Evolutionary conservation across 2,329 filamentous ascomycete species (phyloP).

Genomic region (Purpureocillium lavendulum): DNA sequence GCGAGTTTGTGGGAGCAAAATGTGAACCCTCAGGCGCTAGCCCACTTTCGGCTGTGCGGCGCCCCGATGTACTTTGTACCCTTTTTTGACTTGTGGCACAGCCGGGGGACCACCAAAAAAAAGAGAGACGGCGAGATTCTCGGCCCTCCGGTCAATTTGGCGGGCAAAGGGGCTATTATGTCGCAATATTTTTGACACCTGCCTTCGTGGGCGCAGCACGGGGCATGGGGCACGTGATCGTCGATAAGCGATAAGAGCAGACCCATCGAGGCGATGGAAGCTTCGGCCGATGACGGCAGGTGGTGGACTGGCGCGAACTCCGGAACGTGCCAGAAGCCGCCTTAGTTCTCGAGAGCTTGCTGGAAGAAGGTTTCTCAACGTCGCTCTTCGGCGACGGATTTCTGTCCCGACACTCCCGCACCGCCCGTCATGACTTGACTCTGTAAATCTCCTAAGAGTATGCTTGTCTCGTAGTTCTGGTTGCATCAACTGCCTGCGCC

Average conservation of each 20-base stretch:
- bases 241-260: too few species aligned
- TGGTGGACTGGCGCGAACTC: slow-evolving; percentile 2
- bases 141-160: too few species aligned
- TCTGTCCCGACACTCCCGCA: neutral
- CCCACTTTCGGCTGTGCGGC: slow-evolving; percentile 5
- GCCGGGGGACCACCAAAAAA: slow-evolving; percentile 8
- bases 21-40: slow-evolving; percentile 33
- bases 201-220: slow-evolving; percentile 18
- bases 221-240: slow-evolving; percentile 28
- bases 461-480: slow-evolving; percentile 2
- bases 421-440: neutral
- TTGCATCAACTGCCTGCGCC: neutral
- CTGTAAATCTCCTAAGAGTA: too few species aligned
- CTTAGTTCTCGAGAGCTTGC: slow-evolving; percentile 16
- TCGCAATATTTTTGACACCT: too few species aligned
- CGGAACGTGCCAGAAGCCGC: slow-evolving; percentile 33
- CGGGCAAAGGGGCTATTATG: too few species aligned
- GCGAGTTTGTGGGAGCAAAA: slow-evolving; percentile 35
- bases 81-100: slow-evolving; percentile 13
- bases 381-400: neutral
- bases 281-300: slow-evolving; percentile 8
- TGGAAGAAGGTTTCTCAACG: neutral
- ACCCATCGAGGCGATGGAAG: neutral
- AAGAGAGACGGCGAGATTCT: too few species aligned
- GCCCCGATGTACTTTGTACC: too few species aligned